Base-by-base conservation (phyloP, 1,284 basidiomycete genomes). In the Sparassis latifolia region DNA sequence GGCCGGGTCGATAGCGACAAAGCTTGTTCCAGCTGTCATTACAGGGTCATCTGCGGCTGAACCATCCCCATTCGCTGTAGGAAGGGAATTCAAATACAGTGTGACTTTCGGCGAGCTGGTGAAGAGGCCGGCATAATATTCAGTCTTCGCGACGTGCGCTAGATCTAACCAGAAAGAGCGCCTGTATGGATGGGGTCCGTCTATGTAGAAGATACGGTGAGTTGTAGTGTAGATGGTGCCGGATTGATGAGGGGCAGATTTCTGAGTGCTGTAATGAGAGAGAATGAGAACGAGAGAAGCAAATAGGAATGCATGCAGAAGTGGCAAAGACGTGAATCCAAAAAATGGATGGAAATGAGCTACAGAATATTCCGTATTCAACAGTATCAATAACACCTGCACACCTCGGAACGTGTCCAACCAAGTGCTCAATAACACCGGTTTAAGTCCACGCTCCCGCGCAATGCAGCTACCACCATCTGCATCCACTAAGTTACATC, bases 91-190 rank as follows among this genome's bases (percentile, higher is more conserved):
- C 32, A 95, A 74, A 55, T 85, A 75, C 2, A 97, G 71, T 0
- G 93, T 95, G 54, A 97, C 79, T 70, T 99, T 99, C 3, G 96
- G 64, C 0, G 88, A 92, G 28, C 90, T 94, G 51, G 83, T 89
- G 73, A 98, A 88, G 54, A 99, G 85, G 2, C 96, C 95, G 2
- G 86, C 84, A 65, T 97, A 98, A 69, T 90, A 82, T 58, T 97
- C 92, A 2, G 92, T 96, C 60, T 88, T 86, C 1, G 73, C 71
- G 48, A 98, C 76, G 53, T 73, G 71, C 0, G 76, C 72, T 5
- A 97, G 78, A 57, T 86, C 80, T 54, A 90, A 67, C 29, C 72
- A 67, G 61, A 88, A 85, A 1, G 83, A 86, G 37, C 72, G 68
- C 0, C 66, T 67, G 28, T 66, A 67, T 30, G 78, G 69, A 43